Base-by-base conservation (phyloP, 129 eudicot species). In the Solidago caesia region DNA sequence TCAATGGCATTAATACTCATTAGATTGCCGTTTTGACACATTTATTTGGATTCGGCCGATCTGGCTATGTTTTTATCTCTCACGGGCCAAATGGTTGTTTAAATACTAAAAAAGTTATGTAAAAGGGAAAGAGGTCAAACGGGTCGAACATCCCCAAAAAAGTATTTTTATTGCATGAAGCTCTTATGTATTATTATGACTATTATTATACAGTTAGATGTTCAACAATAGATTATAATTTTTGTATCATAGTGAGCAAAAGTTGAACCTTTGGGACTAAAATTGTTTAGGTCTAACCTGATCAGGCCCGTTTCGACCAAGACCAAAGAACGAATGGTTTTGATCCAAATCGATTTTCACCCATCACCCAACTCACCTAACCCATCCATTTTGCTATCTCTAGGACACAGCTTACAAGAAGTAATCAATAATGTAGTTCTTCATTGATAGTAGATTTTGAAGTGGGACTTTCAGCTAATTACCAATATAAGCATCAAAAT, bases 401-500 rank as follows among this genome's bases (percentile, higher is more conserved):
- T 2, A 39, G 41, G 6, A 26, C 42, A 59, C 66, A 67, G 7
- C 16, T 51, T 29, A 16, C 15, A n/a, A 65, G 7, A 57, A 16
- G 33, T 14, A 21, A 59, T 60, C 12, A 16, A 60, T 41, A 68
- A 69, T n/a, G 55, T 63, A 62, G 47, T 16, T 45, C 15, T 15
- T 4, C 2, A 57, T 43, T 57, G 21, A 41, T 53, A 45, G 44
- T 47, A 5, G 16, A 44, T 10, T 47, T 10, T 48, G 65, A 71
- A 15, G n/a, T 15, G 3, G 39, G 39, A 33, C 41, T 29, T 47
- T n/a, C 11, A 41, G 64, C 41, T 8, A 26, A 5, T 72, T 87
- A 90, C 98, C 98, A 68, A 93, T 93, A 80, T 73, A 92, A 71
- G 98, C 98, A 79, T 92, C 98, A 64, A 92, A 92, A 68, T 92